These are phyloP conservation scores for Hepatocystis sp. DNA, from an alignment of 169 alveolate genomes.

Conservation along the genomic window DNA sequence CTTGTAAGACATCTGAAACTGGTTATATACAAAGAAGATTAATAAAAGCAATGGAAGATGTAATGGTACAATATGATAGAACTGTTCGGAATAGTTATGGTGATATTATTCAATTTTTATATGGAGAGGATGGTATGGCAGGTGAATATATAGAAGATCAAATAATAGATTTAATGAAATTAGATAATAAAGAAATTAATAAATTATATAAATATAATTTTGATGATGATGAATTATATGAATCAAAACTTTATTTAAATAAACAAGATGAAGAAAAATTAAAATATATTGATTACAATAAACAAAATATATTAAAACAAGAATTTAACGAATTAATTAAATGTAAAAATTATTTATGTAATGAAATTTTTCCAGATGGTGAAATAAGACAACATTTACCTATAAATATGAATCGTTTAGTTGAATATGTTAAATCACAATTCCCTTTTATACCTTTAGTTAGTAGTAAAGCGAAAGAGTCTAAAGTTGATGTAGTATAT, in stretches of 20 bases:
- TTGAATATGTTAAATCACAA: constrained; percentile 94
- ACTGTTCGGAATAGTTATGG: constrained; percentile 98
- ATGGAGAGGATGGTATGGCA: constrained; percentile 99
- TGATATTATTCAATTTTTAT: constrained; percentile 97
- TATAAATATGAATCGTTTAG: constrained; percentile 93
- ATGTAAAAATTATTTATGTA: constrained; percentile 83
- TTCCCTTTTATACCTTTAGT: constrained; percentile 82
- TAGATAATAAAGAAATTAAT: constrained; percentile 92
- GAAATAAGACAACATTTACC: constrained; percentile 98
- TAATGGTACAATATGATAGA: constrained; percentile 99
- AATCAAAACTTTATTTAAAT: constrained; percentile 34
- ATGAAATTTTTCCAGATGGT: constrained; percentile 94
- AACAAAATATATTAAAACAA: constrained; percentile 86
- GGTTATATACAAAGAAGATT: constrained; percentile 99
- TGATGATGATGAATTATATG: constrained; percentile 84
- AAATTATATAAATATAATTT: constrained; percentile 84
- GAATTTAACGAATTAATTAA: constrained; percentile 84
- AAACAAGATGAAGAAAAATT: constrained; percentile 69
- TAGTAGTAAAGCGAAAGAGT: constrained; percentile 71
- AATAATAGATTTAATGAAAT: constrained; percentile 91
- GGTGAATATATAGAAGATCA: constrained; percentile 99
- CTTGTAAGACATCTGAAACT: constrained; percentile 99
- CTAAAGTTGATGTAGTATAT: constrained; percentile 79
- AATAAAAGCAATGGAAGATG: constrained; percentile 99
- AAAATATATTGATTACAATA: constrained; percentile 84